Evolutionary conservation across 305 asterid species (phyloP), one percentile per base, ranked within the genome.

Genomic region (Fraxinus xanthoxyloides): DNA sequence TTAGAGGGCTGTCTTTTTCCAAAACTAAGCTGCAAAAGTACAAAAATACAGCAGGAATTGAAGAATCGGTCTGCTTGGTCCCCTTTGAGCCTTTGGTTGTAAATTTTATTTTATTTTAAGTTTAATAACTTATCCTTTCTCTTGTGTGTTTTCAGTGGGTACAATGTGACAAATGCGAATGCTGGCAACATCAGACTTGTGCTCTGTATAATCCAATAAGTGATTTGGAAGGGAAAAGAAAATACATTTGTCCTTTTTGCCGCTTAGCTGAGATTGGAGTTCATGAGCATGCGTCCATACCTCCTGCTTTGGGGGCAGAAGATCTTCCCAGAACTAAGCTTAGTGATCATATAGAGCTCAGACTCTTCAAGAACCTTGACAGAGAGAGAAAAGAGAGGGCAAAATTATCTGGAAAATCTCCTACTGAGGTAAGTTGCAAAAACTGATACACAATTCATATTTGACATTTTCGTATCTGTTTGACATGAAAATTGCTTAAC

Each of bases 161-260:
- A 79, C 89, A 79, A 75, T 94, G 98, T 59, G 93, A 93, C 85
- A 88, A 85, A 85, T 94, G 98, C 26, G 85, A 85, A 77, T 4
- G 80, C 76, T 94, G 98, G 97, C 95, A 92, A 69, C 98, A 94
- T 86, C 97, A 92, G 85, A 87, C 90, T 61, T 94, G 97, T 79
- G 97, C 91, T 72, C 93, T 94, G 19, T 94, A 86, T 83, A 94
- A 93, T 85, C 85, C 89, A 72, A 82, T 85, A 76, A 85, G 78
- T 36, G 97, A 94, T 82, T 30, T 75, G 79, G 92, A 86, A 70
- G 95, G 94, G 82, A 80, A 81, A 83, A 92, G 82, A 32, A 84
- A 85, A 75, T 93, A 93, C 82, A 80, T 82, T 75, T 93, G 97
- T 87, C 97, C 97, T 38, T 82, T 85, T 78, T 94, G 98, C 84